Conservation (phyloP, 768 basidiomycete genomes). For the Inosperma sp. region DNA sequence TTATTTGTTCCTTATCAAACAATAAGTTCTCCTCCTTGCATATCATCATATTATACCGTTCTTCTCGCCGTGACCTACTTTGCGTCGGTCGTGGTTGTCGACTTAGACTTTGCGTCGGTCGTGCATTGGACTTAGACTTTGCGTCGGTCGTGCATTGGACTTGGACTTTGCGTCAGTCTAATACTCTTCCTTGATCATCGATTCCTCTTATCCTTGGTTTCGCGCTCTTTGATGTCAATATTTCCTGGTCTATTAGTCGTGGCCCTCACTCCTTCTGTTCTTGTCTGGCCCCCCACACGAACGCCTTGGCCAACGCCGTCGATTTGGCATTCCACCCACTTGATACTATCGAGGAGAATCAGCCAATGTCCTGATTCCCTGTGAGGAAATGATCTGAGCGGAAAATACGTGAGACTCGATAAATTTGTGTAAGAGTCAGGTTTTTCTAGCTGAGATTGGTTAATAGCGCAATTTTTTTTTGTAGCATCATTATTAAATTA, state of each 20-base stretch:
- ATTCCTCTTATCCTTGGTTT: neutral
- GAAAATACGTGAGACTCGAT: too few species aligned
- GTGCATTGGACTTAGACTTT: neutral
- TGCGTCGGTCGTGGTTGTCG: neutral
- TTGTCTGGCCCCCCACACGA: neutral
- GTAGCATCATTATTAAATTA: neutral
- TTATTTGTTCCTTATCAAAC: neutral
- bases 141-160: neutral
- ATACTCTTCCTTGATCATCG: neutral
- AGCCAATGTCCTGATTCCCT: too few species aligned
- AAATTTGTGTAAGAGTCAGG: too few species aligned
- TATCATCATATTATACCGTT: neutral
- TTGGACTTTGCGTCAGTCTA: conserved; percentile 6
- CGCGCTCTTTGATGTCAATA: neutral
- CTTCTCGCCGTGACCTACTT: neutral
- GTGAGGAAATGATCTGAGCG: too few species aligned
- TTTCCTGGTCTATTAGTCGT: too few species aligned
- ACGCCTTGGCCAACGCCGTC: neutral
- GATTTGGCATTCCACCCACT: neutral
- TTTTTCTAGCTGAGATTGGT: too few species aligned
- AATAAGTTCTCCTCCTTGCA: neutral
- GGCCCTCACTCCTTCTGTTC: neutral
- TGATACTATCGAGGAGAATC: too few species aligned
- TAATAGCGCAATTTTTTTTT: too few species aligned
- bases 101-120: neutral